Base-by-base conservation (phyloP, 1,284 basidiomycete genomes). In the Pseudozyma pruni region DNA sequence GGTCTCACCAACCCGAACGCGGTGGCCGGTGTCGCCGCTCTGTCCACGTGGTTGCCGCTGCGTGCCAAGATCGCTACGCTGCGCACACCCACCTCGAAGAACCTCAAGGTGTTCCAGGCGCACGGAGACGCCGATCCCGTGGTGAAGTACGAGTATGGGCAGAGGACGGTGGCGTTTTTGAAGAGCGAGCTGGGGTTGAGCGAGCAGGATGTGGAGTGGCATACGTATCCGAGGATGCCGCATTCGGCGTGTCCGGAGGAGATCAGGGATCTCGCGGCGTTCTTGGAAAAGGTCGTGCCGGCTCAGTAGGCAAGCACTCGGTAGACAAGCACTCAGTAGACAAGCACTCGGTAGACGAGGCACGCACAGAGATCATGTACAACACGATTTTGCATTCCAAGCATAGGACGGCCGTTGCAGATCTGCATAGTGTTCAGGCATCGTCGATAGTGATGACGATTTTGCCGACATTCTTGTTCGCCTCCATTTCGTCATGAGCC, bases 401-500 rank as follows among this genome's bases (percentile, higher is more conserved):
- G n/a, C n/a, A n/a, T 47, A 57, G 19, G 27, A 54, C n/a, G n/a
- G 38, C 16, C 35, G 29, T 23, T 22, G 14, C 34, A 33, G n/a
- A n/a, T n/a, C n/a, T n/a, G n/a, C n/a, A n/a, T n/a, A n/a, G n/a
- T n/a, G 8, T 7, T 54, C 35, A 68, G 17, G 58, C 64, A 13
- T 34, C 58, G 38, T 74, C 72, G 33, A 74, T 39, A 20, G 64
- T 68, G 31, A 72, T 55, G 32, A 74, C 32, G 44, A 74, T 86
- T 83, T 87, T 87, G 19, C 86, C 87, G 32, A 84, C 85, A 71
- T 87, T 96, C 80, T 88, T 89, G 81, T 94, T 91, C 39, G 85
- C 89, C 78, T 90, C 89, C 91, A 97, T 94, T 83, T 91, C 90
- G 61, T 87, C 86, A 72, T 94, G 93, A 1, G 93, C 94, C 43